These are phyloP conservation scores for Phallus indusiatus DNA, from an alignment of 768 basidiomycete species.

Conservation along the genomic window DNA sequence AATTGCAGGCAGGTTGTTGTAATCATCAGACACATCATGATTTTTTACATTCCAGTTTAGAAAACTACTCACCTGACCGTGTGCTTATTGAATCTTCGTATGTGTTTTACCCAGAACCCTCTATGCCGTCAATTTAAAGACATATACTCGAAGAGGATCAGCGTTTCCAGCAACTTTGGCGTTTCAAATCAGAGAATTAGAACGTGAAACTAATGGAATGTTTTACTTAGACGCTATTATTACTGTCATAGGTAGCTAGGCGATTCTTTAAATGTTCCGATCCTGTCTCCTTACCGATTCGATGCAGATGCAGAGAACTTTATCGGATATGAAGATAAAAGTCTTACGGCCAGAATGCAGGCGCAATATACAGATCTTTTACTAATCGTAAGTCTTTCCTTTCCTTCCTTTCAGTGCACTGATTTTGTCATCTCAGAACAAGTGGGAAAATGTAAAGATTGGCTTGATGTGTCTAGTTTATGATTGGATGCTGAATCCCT, in stretches of 20 bases:
- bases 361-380: slow-evolving; percentile 93
- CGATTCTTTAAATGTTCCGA: not conserved
- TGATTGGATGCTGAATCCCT: not conserved
- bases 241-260: slow-evolving; percentile 53
- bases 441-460: slow-evolving; percentile 66
- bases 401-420: not conserved
- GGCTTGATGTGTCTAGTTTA: not conserved
- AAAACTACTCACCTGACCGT: slow-evolving; percentile 77
- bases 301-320: slow-evolving; percentile 76
- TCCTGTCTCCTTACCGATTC: not conserved
- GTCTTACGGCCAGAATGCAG: slow-evolving; percentile 87
- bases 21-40: not conserved
- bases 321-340: slow-evolving; percentile 84
- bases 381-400: slow-evolving; percentile 49
- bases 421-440: slow-evolving; percentile 44
- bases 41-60: slow-evolving; percentile 27
- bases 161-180: slow-evolving; percentile 94
- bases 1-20: slow-evolving; percentile 52
- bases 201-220: slow-evolving; percentile 60
- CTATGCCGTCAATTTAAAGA: not conserved
- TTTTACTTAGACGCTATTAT: slow-evolving; percentile 84
- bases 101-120: slow-evolving; percentile 18
- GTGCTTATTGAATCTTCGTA: slow-evolving; percentile 96
- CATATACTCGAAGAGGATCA: slow-evolving; percentile 53
- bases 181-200: slow-evolving; percentile 87